A percentile compares a stretch with the other conserved stretches of the same genome.
Conservation (phyloP, 1,284 basidiomycete species). For the Omphalotus olearius region DNA sequence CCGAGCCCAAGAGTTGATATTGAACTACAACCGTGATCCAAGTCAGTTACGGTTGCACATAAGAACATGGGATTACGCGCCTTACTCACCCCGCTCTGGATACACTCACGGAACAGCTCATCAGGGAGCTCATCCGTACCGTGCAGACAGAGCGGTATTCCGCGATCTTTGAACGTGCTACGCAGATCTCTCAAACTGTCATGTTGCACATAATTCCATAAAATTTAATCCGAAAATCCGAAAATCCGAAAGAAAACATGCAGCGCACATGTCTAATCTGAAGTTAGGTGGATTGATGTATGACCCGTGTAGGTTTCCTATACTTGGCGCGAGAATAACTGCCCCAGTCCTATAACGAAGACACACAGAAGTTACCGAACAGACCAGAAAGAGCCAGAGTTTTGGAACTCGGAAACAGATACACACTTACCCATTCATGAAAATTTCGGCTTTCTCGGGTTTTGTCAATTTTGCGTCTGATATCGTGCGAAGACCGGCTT, state of each 20-base stretch:
- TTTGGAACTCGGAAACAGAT: neutral
- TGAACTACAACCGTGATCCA: constrained; percentile 29
- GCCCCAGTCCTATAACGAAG: constrained; percentile 35
- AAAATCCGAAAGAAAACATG: neutral
- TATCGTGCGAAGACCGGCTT: constrained; percentile 43
- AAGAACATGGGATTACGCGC: constrained; percentile 18
- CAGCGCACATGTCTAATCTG: constrained; percentile 38
- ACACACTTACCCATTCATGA: constrained; percentile 33
- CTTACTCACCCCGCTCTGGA: constrained; percentile 43
- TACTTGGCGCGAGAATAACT: constrained; percentile 42
- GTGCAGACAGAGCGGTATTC: constrained; percentile 38
- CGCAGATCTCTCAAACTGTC: constrained; percentile 33
- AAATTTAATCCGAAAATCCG: neutral
- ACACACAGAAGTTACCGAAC: neutral
- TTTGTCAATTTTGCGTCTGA: constrained; percentile 45
- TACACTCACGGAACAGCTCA: constrained; percentile 39
- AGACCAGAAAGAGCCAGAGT: neutral
- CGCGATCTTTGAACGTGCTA: constrained; percentile 29
- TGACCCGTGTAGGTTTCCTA: constrained; percentile 44
- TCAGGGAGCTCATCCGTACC: constrained; percentile 44
- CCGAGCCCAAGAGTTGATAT: constrained; percentile 45
- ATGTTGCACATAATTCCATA: neutral
- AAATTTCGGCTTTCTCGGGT: constrained; percentile 37
- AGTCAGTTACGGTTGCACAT: neutral
- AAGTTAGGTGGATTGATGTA: constrained; percentile 45